Conservation (phyloP, 225 moss, liverwort and hornwort species). For the Neckera pumila region DNA sequence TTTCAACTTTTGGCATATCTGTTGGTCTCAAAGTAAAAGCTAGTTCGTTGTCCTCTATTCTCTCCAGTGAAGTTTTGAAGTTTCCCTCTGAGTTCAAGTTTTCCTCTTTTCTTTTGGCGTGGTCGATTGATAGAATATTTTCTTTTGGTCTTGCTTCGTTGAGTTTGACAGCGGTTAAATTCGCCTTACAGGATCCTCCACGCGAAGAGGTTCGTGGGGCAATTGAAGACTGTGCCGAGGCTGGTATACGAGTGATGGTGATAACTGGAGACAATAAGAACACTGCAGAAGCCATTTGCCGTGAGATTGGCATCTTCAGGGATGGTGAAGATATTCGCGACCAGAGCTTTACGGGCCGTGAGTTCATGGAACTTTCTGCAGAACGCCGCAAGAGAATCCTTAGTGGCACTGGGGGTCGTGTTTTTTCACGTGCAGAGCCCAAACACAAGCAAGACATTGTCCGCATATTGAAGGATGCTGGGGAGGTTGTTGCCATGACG, state of each 20-base stretch:
- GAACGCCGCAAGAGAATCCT: constrained; percentile 55
- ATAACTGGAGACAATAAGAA: constrained; percentile 97
- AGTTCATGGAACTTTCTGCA: constrained; percentile 60
- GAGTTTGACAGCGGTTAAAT: not conserved
- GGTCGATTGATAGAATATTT: not conserved
- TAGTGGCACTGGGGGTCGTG: constrained; percentile 67
- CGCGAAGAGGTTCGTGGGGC: constrained; percentile 70
- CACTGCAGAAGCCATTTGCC: constrained; percentile 92
- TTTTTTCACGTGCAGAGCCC: constrained; percentile 93
- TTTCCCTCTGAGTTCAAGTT: not conserved
- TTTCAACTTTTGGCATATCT: not conserved
- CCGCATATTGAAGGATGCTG: constrained; percentile 70
- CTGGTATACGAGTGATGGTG: constrained; percentile 93
- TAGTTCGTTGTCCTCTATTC: not conserved
- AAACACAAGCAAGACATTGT: constrained; percentile 95
- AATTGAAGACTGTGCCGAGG: constrained; percentile 73
- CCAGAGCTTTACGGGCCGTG: constrained; percentile 83
- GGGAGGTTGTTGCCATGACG: constrained; percentile 98
- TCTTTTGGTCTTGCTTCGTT: not conserved
- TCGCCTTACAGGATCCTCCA: constrained; percentile 70
- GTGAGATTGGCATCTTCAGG: constrained; percentile 81
- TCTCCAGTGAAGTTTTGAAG: not conserved
- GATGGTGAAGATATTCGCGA: constrained; percentile 58
- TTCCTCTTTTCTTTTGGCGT: not conserved
- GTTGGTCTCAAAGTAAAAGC: not conserved